Base-by-base conservation (phyloP, 257 asterid species). In the Ajuga chamaepitys region DNA sequence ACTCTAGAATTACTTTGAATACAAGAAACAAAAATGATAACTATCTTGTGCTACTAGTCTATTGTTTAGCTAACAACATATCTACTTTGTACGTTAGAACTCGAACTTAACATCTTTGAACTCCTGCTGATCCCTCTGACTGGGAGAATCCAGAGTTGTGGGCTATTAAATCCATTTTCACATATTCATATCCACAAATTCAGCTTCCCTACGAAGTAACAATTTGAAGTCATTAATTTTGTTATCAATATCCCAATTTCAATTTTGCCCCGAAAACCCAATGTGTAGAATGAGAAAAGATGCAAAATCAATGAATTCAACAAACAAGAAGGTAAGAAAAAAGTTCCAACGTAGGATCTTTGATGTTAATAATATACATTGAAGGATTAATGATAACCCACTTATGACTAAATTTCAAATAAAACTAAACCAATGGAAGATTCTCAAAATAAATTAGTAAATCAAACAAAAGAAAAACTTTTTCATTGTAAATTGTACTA, bases 91-190 rank as follows among this genome's bases (percentile, higher is more conserved):
- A n/a, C n/a, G n/a, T n/a, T n/a, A n/a, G n/a, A n/a, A n/a, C n/a
- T n/a, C n/a, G n/a, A n/a, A n/a, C n/a, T n/a, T n/a, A n/a, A n/a
- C n/a, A n/a, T n/a, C n/a, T n/a, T n/a, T n/a, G n/a, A n/a, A n/a
- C n/a, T n/a, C n/a, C n/a, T n/a, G 89, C 88, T 20, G 97, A 90
- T 75, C 88, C 96, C 38, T 68, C 95, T 20, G 99, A 86, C 58
- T 79, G 82, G 24, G 84, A 75, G 32, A 96, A 88, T 73, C 84
- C 86, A 53, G 89, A 84, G 30, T 82, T 89, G 62, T 80, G 82
- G 74, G 81, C 78, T 69, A 80, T 79, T 70, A 80, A 73, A 69
- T 86, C 88, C 77, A 83, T 68, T 78, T 64, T 75, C 75, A 70
- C 74, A 70, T 79, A 42, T 78, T 83, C 86, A 77, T 73, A 58